These are phyloP conservation scores for Penicillium sp. DNA, from an alignment of 2,329 filamentous ascomycete genomes.

Conservation along the genomic window DNA sequence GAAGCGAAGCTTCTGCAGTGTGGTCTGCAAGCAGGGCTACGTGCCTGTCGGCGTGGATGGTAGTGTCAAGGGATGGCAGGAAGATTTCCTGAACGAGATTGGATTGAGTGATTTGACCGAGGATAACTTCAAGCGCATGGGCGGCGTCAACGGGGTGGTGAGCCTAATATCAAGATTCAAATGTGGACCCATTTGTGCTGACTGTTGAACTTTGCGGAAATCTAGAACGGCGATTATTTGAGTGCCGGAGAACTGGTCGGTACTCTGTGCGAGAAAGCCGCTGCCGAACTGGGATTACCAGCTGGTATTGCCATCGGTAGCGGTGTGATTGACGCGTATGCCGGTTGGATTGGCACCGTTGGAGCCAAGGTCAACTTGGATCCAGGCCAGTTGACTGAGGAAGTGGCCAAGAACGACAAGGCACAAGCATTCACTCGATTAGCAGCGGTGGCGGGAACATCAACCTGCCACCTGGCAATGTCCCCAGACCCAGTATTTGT, in stretches of 20 bases:
- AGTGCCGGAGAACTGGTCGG: conserved; percentile 93
- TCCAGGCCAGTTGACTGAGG: conserved; percentile 67
- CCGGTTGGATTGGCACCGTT: conserved; percentile 98
- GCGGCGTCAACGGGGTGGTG: conserved; percentile 93
- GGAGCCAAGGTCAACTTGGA: conserved; percentile 86
- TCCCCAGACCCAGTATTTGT: conserved; percentile 92
- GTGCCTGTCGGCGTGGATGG: conserved; percentile 97
- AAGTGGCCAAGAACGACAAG: conserved; percentile 77
- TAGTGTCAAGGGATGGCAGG: conserved; percentile 97
- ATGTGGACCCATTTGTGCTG: conserved; percentile 13
- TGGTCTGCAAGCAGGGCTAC: conserved; percentile 95
- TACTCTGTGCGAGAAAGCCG: conserved; percentile 79
- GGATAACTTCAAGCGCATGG: conserved; percentile 89
- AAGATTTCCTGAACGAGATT: conserved; percentile 86
- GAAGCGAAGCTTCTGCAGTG: conserved; percentile 90
- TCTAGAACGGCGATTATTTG: conserved; percentile 84
- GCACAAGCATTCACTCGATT: conserved; percentile 89
- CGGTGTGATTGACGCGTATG: conserved; percentile 97
- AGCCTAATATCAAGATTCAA: conserved; percentile 53
- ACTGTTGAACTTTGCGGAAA: conserved; percentile 4
- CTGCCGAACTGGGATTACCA: conserved; percentile 78
- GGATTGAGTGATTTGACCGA: conserved; percentile 82
- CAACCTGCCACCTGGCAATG: conserved; percentile 96
- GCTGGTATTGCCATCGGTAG: conserved; percentile 90
- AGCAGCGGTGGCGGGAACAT: conserved; percentile 92